Evolutionary conservation across 768 basidiomycete genomes (phyloP).

Genomic region (Serendipita vermifera): DNA sequence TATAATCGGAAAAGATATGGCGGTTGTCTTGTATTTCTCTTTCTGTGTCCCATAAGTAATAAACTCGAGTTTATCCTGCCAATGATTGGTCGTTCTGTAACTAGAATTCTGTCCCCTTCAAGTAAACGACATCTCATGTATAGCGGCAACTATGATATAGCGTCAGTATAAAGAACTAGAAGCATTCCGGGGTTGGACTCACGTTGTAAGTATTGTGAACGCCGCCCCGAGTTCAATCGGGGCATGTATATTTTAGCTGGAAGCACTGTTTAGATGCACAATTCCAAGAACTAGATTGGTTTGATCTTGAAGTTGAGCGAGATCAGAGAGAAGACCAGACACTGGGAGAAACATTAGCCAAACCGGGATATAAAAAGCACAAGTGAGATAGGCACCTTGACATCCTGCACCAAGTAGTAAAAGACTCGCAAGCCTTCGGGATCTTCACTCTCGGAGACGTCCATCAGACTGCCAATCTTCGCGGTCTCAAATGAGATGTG

Average conservation of each 20-base stretch:
- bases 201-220: neutral
- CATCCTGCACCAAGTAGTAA: slow-evolving; percentile 96
- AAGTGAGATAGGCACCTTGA: slow-evolving; percentile 49
- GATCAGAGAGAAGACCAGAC: slow-evolving; percentile 95
- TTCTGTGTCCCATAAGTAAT: too few relatives aligned
- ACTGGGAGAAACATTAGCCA: slow-evolving; percentile 36
- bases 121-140: too few relatives aligned
- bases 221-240: slow-evolving; percentile 4
- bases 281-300: slow-evolving; percentile 51
- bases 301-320: slow-evolving; percentile 99
- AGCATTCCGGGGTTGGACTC: too few relatives aligned
- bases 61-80: too few relatives aligned
- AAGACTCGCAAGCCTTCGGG: slow-evolving; percentile 96
- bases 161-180: too few relatives aligned
- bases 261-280: too few relatives aligned
- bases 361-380: neutral
- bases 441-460: slow-evolving; percentile 93
- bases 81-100: too few relatives aligned
- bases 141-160: too few relatives aligned
- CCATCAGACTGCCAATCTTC: slow-evolving; percentile 93
- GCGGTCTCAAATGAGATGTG: slow-evolving; percentile 98
- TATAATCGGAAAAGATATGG: too few relatives aligned
- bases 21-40: too few relatives aligned
- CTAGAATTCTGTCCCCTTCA: too few relatives aligned
- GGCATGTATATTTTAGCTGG: neutral